phyloP scores from a whole-genome alignment of 257 asterid genomes.

The Vinca minor region DNA sequence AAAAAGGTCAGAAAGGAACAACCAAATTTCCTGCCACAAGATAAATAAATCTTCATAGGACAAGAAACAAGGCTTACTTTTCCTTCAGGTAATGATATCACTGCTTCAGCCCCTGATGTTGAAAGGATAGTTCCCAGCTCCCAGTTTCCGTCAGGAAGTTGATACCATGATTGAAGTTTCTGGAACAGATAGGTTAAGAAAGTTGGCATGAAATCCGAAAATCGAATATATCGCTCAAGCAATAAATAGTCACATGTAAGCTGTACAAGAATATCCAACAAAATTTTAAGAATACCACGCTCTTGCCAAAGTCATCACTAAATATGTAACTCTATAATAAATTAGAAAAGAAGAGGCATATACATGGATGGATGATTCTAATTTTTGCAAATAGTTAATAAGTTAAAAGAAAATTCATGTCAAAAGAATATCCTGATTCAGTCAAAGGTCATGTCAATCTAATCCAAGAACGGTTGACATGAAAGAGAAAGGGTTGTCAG shows the following conservation, averaged over 20 bases:
- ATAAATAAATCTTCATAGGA: constrained; percentile 11
- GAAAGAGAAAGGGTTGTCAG: no score
- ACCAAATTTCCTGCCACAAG: background rate
- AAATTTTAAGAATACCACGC: background rate
- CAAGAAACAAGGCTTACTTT: constrained; percentile 42
- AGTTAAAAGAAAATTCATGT: background rate
- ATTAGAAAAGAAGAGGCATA: background rate
- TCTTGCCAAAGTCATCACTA: background rate
- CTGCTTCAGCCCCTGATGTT: constrained; percentile 59
- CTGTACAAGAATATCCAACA: background rate
- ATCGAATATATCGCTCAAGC: background rate
- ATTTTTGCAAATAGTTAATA: background rate
- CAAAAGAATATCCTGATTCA: background rate
- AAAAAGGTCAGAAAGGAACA: constrained; percentile 4
- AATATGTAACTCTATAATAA: background rate
- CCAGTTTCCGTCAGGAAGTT: constrained; percentile 89
- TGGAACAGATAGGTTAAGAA: constrained; percentile 30
- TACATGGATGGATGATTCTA: background rate
- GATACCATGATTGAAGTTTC: constrained; percentile 85
- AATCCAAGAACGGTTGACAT: no score
- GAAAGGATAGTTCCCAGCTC: constrained; percentile 71
- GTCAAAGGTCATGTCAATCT: background rate
- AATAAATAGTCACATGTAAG: background rate
- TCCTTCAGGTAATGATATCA: constrained; percentile 65
- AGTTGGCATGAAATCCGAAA: constrained; percentile 1